A percentile compares a stretch with the other conserved stretches of the same genome.
These are phyloP conservation scores for Calocera cornea DNA, from an alignment of 768 basidiomycete genomes.

Conservation along the genomic window DNA sequence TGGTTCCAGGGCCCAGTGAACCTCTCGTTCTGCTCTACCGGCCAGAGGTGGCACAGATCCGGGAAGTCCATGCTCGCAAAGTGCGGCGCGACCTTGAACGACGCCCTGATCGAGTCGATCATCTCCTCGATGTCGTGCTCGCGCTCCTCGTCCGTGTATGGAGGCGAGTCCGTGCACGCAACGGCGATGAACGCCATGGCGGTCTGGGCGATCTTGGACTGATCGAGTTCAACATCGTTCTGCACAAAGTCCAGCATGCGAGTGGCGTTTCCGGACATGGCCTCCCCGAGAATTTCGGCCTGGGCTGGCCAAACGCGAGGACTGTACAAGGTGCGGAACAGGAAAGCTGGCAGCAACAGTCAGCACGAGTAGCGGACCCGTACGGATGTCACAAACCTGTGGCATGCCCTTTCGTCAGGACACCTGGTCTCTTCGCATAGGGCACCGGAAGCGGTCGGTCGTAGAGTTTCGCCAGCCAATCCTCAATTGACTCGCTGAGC, in stretches of 20 bases:
- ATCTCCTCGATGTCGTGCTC: constrained; percentile 16
- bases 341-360: constrained; percentile 3
- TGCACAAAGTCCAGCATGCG: constrained; percentile 16
- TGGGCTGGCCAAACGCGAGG: constrained; percentile 18
- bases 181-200: constrained; percentile 21
- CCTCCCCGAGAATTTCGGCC: constrained; percentile 15
- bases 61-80: background rate
- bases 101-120: constrained; percentile 17
- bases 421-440: constrained; percentile 17
- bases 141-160: constrained; percentile 10
- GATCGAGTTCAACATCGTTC: constrained; percentile 11
- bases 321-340: constrained; percentile 15
- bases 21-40: constrained; percentile 10
- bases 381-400: constrained; percentile 14
- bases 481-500: constrained; percentile 15
- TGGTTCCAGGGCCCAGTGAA: constrained; percentile 17
- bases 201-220: constrained; percentile 8
- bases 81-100: background rate
- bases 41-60: constrained; percentile 19
- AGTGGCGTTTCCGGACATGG: constrained; percentile 20
- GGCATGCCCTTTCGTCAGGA: constrained; percentile 20
- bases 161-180: constrained; percentile 22
- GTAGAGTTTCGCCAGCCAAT: constrained; percentile 17
- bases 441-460: constrained; percentile 20
- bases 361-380: background rate